Conservation (phyloP, 2,329 filamentous ascomycete species). For the Sphaceloma murrayae region DNA sequence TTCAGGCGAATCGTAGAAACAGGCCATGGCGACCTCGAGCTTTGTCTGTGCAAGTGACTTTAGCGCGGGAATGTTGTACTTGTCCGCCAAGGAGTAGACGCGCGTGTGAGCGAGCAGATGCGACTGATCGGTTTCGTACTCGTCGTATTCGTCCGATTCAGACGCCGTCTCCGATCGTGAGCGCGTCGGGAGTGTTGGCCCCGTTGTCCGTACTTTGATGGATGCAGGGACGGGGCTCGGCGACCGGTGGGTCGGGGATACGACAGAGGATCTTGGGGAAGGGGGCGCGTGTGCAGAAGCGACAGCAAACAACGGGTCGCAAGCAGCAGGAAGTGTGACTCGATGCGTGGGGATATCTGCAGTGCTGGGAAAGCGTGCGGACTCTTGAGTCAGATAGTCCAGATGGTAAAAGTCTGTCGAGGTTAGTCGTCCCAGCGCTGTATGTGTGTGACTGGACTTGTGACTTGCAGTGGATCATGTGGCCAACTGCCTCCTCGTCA, state of each 20-base stretch:
- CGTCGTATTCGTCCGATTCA: constrained; percentile 26
- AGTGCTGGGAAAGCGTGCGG: constrained; percentile 21
- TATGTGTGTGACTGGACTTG: no score
- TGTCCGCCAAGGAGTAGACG: constrained; percentile 43
- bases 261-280: constrained; percentile 13
- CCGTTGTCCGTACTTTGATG: constrained; percentile 9
- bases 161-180: constrained; percentile 30
- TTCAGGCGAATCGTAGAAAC: constrained; percentile 37
- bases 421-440: no score
- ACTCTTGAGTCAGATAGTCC: constrained; percentile 28
- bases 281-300: constrained; percentile 25
- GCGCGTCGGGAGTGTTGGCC: constrained; percentile 21
- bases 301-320: constrained; percentile 30
- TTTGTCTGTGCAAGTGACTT: constrained; percentile 39
- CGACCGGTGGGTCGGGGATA: constrained; percentile 6
- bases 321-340: constrained; percentile 28
- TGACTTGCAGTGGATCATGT: constrained; percentile 32
- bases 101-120: constrained; percentile 39
- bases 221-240: constrained; percentile 12
- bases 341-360: constrained; percentile 20
- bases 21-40: constrained; percentile 37
- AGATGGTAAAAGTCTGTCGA: constrained; percentile 32
- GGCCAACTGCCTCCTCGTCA: constrained; percentile 31
- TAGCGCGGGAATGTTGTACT: constrained; percentile 41
- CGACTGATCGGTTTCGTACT: constrained; percentile 31